A percentile compares a stretch with the other conserved stretches of the same genome.
phyloP scores from a whole-genome alignment of 257 asterid genomes.

The Scutellaria baicalensis region DNA sequence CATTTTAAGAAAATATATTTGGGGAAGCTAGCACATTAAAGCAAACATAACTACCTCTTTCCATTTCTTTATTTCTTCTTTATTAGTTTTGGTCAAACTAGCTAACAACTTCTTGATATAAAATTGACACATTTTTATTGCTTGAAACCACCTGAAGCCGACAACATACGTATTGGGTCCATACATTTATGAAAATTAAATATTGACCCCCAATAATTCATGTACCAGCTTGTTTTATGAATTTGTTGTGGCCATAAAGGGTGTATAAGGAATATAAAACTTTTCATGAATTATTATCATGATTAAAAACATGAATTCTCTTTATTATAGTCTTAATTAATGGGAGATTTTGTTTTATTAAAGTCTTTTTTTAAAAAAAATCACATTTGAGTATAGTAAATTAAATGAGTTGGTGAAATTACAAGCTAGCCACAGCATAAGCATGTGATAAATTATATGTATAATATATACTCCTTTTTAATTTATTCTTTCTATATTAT shows the following conservation, averaged over 20 bases:
- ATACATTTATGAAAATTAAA: conserved; percentile 1
- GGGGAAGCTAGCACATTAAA: not conserved
- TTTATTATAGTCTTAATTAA: not conserved
- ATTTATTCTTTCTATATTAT: no score
- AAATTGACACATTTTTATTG: conserved; percentile 14
- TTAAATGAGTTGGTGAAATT: no score
- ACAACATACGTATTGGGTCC: conserved; percentile 11
- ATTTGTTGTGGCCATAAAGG: not conserved
- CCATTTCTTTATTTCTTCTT: not conserved
- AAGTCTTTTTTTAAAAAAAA: no score
- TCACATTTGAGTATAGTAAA: no score
- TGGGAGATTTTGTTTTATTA: no score
- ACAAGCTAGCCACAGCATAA: no score
- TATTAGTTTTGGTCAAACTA: not conserved
- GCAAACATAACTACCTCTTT: not conserved
- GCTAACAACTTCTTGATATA: conserved; percentile 6
- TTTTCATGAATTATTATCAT: no score
- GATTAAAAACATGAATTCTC: not conserved
- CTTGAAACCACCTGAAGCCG: conserved; percentile 32
- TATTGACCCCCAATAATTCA: not conserved
- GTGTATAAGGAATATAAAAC: not conserved
- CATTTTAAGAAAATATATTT: not conserved
- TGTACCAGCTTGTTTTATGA: not conserved
- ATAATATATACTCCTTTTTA: no score
- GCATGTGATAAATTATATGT: no score